These are phyloP conservation scores for Bruguiera hainesii DNA, from an alignment of 441 rosid species.

Conservation along the genomic window DNA sequence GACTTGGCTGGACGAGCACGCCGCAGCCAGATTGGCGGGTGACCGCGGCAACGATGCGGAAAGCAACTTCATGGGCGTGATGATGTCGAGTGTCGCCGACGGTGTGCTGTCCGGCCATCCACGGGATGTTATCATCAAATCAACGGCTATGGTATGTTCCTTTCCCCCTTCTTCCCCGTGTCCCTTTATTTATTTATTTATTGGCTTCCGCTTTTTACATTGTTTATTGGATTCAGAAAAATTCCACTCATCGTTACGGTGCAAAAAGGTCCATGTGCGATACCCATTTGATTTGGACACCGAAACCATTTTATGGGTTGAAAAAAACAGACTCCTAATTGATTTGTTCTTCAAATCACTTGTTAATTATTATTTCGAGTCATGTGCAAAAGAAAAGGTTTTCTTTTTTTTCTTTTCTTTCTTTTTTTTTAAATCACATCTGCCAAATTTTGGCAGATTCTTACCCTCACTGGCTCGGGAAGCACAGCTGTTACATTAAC, in stretches of 20 bases:
- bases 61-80: constrained; percentile 40
- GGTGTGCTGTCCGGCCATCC: constrained; percentile 30
- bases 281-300: too few species aligned
- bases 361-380: too few species aligned
- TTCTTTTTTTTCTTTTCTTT: too few species aligned
- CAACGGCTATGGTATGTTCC: constrained; percentile 43
- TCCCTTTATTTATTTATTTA: neutral
- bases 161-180: too few species aligned
- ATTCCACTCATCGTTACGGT: too few species aligned
- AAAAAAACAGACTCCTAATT: too few species aligned
- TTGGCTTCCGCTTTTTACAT: neutral
- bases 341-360: too few species aligned
- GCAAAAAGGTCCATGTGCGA: too few species aligned
- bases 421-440: neutral
- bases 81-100: constrained; percentile 34
- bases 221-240: too few species aligned
- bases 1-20: constrained; percentile 46
- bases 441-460: constrained; percentile 21
- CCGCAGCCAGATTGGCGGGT: constrained; percentile 9
- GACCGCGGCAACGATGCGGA: neutral
- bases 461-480: constrained; percentile 45
- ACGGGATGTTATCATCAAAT: constrained; percentile 40
- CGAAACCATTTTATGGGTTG: too few species aligned
- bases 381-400: too few species aligned
- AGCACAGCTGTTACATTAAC: constrained; percentile 34